These are phyloP conservation scores for Hyaloscypha bicolor DNA, from an alignment of 495 filamentous ascomycete genomes.

Conservation along the genomic window DNA sequence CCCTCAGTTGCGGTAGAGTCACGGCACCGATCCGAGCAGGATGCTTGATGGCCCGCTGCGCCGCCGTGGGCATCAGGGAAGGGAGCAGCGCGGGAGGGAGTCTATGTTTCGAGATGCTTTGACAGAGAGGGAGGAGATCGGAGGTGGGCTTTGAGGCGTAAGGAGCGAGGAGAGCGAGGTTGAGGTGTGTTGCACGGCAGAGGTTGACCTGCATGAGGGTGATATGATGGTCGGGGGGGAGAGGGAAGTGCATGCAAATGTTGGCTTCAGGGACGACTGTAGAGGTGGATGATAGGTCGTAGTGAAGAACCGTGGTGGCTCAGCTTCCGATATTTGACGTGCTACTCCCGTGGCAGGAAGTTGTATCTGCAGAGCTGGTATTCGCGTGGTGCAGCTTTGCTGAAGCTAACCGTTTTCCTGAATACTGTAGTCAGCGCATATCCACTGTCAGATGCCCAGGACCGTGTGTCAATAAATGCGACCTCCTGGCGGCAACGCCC, in stretches of 20 bases:
- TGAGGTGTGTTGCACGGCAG: constrained; percentile 36
- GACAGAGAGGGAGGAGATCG: constrained; percentile 1
- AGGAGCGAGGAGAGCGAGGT: constrained; percentile 29
- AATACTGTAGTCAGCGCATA: not conserved
- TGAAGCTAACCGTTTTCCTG: not conserved
- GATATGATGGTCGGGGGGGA: constrained; percentile 39
- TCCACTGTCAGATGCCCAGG: not conserved
- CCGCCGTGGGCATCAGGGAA: constrained; percentile 27
- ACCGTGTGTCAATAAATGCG: not conserved
- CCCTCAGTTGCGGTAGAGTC: constrained; percentile 35
- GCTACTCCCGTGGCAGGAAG: not conserved
- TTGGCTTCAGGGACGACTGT: not conserved
- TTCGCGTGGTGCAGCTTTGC: not conserved
- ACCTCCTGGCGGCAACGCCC: too few species aligned
- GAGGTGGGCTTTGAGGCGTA: constrained; percentile 32
- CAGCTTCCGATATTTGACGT: not conserved
- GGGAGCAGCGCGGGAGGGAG: constrained; percentile 23
- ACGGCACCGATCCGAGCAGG: constrained; percentile 39
- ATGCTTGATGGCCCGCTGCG: constrained; percentile 31
- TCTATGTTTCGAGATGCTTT: not conserved
- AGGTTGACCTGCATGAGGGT: constrained; percentile 42
- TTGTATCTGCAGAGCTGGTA: not conserved
- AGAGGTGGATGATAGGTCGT: not conserved
- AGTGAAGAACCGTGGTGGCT: not conserved
- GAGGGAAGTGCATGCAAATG: constrained; percentile 32